Evolutionary conservation across 257 asterid species (phyloP), one percentile per base, ranked within the genome.

Genomic region (Voacanga thouarsii): DNA sequence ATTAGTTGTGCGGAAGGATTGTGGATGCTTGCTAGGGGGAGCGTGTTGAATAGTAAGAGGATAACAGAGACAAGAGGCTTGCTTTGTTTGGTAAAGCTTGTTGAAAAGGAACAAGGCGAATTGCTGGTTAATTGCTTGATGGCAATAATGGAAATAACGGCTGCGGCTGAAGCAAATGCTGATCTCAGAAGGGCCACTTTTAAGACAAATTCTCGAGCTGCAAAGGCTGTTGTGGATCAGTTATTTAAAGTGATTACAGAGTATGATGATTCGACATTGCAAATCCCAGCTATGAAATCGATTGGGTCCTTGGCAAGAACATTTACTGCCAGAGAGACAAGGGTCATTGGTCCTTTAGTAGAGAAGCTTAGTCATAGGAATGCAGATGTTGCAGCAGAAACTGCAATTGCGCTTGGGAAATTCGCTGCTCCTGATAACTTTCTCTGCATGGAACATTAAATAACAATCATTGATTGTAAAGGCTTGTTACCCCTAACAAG

Each of bases 201-300:
- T 83, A 93, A 87, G 89, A 80, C 91, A 7, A 93, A 89, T 73
- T 93, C 98, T 6, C 92, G 91, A 0, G 94, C 98, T 47, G 92
- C 96, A 8, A 93, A 90, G 83, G 98, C 96, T 1, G 92, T 93
- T 2, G 92, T 93, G n/a, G 92, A 89, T 82, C 98, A 93, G 86
- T 88, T 93, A n/a, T 80, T 91, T 14, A 86, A 86, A 82, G 82
- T 93, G 57, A 90, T 90, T 26, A 82, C 86, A 56, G 88, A 88
- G 50, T 84, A 77, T 0, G 84, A 82, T 12, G 83, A 86, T 19
- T 78, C 92, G 1, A 66, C 44, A 14, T 71, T 89, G 72, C 88
- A 81, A 28, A 78, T 81, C 30, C 87, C 90, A 0, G 94, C 97
- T 49, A 81, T 89, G 76, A 77, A 87, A 78, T 91, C 97, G 0